Conservation (phyloP, 352 stramenopile genomes). For the Phytophthora pinifolia region DNA sequence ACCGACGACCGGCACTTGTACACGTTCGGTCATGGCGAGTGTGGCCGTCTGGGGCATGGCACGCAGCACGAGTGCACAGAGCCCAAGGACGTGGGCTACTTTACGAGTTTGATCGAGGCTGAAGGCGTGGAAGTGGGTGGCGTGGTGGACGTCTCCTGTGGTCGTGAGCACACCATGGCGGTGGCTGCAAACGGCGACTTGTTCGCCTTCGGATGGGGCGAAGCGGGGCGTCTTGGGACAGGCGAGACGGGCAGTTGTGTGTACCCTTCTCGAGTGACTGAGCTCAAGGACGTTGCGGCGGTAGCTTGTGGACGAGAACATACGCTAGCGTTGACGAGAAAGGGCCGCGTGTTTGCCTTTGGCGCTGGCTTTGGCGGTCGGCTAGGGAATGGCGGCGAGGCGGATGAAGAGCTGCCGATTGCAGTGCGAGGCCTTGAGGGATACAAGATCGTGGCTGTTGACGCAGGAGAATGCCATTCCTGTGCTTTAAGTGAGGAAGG, state of each 20-base stretch:
- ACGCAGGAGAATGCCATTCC: constrained; percentile 85
- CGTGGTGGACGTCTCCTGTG: constrained; percentile 62
- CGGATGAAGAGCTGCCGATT: constrained; percentile 58
- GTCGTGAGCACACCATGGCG: constrained; percentile 86
- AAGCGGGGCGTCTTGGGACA: constrained; percentile 80
- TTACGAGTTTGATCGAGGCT: constrained; percentile 45
- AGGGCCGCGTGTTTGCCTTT: constrained; percentile 68
- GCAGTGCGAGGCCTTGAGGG: constrained; percentile 35
- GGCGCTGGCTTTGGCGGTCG: constrained; percentile 78
- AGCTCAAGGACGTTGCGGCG: constrained; percentile 43
- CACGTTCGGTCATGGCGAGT: constrained; percentile 84
- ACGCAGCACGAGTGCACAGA: constrained; percentile 47
- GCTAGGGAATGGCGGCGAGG: constrained; percentile 65
- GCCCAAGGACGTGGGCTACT: constrained; percentile 57
- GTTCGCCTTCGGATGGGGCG: constrained; percentile 84
- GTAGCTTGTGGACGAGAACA: constrained; percentile 86
- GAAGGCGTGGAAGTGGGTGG: constrained; percentile 38
- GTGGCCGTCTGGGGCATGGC: constrained; percentile 71
- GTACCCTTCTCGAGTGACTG: constrained; percentile 53
- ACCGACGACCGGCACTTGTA: constrained; percentile 65
- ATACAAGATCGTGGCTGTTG: constrained; percentile 46
- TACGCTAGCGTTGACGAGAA: constrained; percentile 57
- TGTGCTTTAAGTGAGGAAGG: constrained; percentile 59
- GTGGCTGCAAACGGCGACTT: constrained; percentile 66
- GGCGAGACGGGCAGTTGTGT: constrained; percentile 71